Conservation (phyloP, 2,329 filamentous ascomycete genomes). For the Beauveria sp. region DNA sequence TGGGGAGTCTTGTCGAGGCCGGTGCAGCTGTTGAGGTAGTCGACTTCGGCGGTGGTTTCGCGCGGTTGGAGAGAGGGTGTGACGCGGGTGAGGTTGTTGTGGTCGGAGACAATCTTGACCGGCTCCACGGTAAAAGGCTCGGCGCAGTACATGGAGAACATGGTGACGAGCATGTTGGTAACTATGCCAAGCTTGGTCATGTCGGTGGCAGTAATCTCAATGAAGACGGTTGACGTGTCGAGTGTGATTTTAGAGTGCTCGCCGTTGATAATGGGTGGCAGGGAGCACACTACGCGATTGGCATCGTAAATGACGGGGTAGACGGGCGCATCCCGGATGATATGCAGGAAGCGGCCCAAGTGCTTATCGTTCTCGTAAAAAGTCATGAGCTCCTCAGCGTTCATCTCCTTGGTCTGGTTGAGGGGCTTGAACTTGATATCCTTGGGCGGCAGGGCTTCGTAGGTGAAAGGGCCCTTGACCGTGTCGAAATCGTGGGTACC, state of each 20-base stretch:
- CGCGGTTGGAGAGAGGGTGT: constrained; percentile 76
- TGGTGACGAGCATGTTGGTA: constrained; percentile 88
- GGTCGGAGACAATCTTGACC: constrained; percentile 82
- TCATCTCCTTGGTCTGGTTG: constrained; percentile 87
- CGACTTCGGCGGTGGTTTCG: constrained; percentile 71
- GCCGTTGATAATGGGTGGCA: constrained; percentile 96
- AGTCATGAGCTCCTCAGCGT: constrained; percentile 79
- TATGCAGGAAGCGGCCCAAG: constrained; percentile 82
- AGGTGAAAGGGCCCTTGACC: constrained; percentile 89
- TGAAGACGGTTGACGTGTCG: constrained; percentile 87
- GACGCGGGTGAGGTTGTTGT: constrained; percentile 76
- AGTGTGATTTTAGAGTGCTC: constrained; percentile 94
- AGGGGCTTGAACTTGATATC: constrained; percentile 86
- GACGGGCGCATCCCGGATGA: constrained; percentile 86
- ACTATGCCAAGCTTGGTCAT: constrained; percentile 95
- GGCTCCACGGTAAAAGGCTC: constrained; percentile 92
- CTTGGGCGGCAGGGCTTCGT: constrained; percentile 85
- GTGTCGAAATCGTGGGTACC: constrained; percentile 96
- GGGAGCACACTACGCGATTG: constrained; percentile 77
- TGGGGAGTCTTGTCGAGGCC: constrained; percentile 69
- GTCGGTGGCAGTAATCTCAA: constrained; percentile 94
- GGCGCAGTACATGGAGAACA: constrained; percentile 89
- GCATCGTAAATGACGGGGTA: constrained; percentile 96
- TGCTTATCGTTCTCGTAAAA: constrained; percentile 96
- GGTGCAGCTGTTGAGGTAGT: constrained; percentile 90